Base-by-base conservation (phyloP, 2,329 filamentous ascomycete species). In the Microascus cirrosus region DNA sequence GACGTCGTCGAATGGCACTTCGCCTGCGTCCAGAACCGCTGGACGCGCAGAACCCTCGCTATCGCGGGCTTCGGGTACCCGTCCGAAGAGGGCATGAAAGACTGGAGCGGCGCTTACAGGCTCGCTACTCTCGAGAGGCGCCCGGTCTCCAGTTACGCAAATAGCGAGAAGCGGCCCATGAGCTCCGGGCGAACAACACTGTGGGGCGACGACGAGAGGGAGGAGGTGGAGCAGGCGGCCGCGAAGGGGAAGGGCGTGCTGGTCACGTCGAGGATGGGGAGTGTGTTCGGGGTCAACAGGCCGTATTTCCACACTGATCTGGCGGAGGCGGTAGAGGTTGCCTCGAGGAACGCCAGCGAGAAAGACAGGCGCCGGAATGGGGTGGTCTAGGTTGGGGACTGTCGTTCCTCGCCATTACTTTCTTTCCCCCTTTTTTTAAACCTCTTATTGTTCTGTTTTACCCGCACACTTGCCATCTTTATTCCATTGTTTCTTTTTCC, bases 21-120 rank as follows among this genome's bases (percentile, higher is more conserved):
- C 66, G 78, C 79, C 34, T 71, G 76, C 58, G 72, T 82, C 24
- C 71, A 73, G 60, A 81, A 78, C 61, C 73, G 77, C 42, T 83
- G 80, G 80, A 77, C 80, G 1, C 75, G 79, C 59, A 75, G 79
- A n/a, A 79, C 80, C 1, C 70, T 83, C 2, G 74, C 74, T 1
- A 75, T 75, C 6, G 79, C 77, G 3, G 79, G 79, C 1, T 82
- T 83, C 60, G 80, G 80, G 10, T 71, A 67, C 64, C 68, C 72
- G 64, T 11, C 64, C 36, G 58, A 65, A 58, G 13, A 61, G n/a
- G 50, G 59, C 52, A 59, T 62, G 51, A 63, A 64, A 11, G 63
- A 67, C 20, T 60, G 62, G 58, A 61, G 61, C 15, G 56, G 66
- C 2, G 66, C 65, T 18, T 64, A 70, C 22, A 72, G 69, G 70